Base-by-base conservation (phyloP, 2,329 filamentous ascomycete species). In the Ramularia collo-cygni region DNA sequence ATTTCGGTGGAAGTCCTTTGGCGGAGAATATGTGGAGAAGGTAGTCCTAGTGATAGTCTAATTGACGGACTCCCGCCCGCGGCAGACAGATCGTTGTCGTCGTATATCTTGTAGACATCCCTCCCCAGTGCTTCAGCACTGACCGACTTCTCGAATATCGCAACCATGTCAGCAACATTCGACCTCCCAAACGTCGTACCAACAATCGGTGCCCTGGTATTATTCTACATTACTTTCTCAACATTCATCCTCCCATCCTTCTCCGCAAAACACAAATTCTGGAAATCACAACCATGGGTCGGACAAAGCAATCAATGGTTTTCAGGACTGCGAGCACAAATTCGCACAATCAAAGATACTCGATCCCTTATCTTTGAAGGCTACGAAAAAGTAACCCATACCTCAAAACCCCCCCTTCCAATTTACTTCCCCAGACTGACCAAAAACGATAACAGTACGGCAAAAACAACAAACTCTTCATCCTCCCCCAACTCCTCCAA, bases 381-480 rank as follows among this genome's bases (percentile, higher is more conserved):
- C 8, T 48, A 46, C 16, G 14, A 47, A 14, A 37, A 30, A 15
- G 37, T 47, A 10, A 24, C 5, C 35, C 43, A 10, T 44, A 42
- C 4, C 24, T 40, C 12, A 19, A 50, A 10, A 37, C 50, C n/a
- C 29, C 50, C 5, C 50, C 50, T 9, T 38, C 42, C 1, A 36
- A 33, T 4, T 36, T 40, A 26, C 29, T 50, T 9, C 31, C 26
- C 17, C 44, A 50, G 14, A 27, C 48, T 9, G 16, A 48, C 3
- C 33, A 40, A 17, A 44, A n/a, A n/a, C n/a, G n/a, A n/a, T n/a
- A n/a, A n/a, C n/a, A 47, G 16, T 34, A 45, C 2, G 50, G 50
- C 28, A 38, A 47, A 9, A 39, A 47, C 8, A 42, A 51, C 19
- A 39, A 49, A 17, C 34, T 48, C 10, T 21, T 38, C 12, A 32